Conservation (phyloP, 768 basidiomycete genomes). For the Termitomyces sp. region DNA sequence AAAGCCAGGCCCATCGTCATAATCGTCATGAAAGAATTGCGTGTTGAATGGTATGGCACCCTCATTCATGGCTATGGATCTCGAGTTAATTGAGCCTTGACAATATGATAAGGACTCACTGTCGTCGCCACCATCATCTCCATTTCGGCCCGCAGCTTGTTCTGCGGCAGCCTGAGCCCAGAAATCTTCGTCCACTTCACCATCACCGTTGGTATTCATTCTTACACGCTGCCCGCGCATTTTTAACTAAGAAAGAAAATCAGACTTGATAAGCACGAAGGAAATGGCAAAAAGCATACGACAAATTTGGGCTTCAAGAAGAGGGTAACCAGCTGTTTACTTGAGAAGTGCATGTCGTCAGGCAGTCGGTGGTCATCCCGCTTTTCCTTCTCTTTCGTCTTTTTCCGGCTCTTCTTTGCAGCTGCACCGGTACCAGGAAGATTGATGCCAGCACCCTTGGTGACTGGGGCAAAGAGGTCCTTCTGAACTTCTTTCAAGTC, state of each 20-base stretch:
- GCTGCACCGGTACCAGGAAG: slow-evolving; percentile 54
- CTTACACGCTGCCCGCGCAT: slow-evolving; percentile 77
- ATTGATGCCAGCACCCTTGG: slow-evolving; percentile 68
- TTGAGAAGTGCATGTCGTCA: slow-evolving; percentile 97
- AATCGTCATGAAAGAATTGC: slow-evolving; percentile 95
- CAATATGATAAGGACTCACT: slow-evolving; percentile 40
- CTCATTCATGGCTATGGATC: slow-evolving; percentile 28
- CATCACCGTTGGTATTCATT: slow-evolving; percentile 65
- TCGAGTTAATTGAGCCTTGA: neutral
- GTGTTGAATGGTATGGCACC: slow-evolving; percentile 84
- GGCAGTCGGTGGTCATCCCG: slow-evolving; percentile 79
- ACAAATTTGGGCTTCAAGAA: slow-evolving; percentile 97
- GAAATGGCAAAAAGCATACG: slow-evolving; percentile 46
- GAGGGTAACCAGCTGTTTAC: slow-evolving; percentile 82
- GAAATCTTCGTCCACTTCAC: slow-evolving; percentile 93
- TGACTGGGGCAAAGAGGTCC: slow-evolving; percentile 76
- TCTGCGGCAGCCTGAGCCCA: slow-evolving; percentile 95
- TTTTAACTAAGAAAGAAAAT: slow-evolving; percentile 55
- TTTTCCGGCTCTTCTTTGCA: slow-evolving; percentile 47
- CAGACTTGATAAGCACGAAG: neutral
- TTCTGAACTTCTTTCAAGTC: slow-evolving; percentile 60
- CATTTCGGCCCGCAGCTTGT: slow-evolving; percentile 59
- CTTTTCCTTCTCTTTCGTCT: slow-evolving; percentile 56
- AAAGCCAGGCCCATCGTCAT: slow-evolving; percentile 75
- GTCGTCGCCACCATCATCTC: slow-evolving; percentile 56